A percentile compares a stretch with the other conserved stretches of the same genome.
These are phyloP conservation scores for Termitomyces sp. DNA, from an alignment of 768 basidiomycete species.

Conservation along the genomic window DNA sequence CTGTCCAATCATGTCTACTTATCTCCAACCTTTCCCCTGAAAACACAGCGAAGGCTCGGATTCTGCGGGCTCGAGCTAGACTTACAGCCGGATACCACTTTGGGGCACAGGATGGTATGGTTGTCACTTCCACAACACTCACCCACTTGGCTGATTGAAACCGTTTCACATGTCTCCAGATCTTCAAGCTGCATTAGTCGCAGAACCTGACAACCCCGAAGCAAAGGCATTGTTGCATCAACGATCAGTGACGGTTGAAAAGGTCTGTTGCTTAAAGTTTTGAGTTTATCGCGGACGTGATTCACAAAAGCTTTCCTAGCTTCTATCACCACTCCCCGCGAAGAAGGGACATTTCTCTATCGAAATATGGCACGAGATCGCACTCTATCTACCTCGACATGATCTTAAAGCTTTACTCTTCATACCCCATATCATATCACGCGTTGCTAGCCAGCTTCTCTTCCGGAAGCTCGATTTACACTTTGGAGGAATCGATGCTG, in stretches of 20 bases:
- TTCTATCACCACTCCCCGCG: conserved; percentile 35
- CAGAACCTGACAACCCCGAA: conserved; percentile 67
- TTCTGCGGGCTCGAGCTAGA: conserved; percentile 63
- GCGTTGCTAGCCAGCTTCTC: conserved; percentile 62
- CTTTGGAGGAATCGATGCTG: conserved; percentile 34
- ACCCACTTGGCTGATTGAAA: background rate
- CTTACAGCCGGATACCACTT: conserved; percentile 54
- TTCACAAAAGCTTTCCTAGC: conserved; percentile 16
- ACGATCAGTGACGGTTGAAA: conserved; percentile 50
- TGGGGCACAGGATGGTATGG: conserved; percentile 61
- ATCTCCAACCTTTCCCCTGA: conserved; percentile 46
- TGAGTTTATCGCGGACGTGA: background rate
- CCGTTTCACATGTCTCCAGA: conserved; percentile 33
- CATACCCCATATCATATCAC: conserved; percentile 62
- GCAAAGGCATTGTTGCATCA: conserved; percentile 56
- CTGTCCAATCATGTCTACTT: conserved; percentile 64
- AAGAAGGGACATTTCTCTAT: conserved; percentile 53
- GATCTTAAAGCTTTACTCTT: conserved; percentile 59
- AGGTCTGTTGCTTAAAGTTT: conserved; percentile 31
- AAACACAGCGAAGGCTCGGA: conserved; percentile 53
- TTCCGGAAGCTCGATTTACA: conserved; percentile 58
- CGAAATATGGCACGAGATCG: conserved; percentile 62
- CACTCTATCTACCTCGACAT: conserved; percentile 32
- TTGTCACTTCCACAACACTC: background rate
- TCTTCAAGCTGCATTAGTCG: conserved; percentile 56